These are phyloP conservation scores for Omphalea diandra DNA, from an alignment of 441 rosid genomes.

Conservation along the genomic window DNA sequence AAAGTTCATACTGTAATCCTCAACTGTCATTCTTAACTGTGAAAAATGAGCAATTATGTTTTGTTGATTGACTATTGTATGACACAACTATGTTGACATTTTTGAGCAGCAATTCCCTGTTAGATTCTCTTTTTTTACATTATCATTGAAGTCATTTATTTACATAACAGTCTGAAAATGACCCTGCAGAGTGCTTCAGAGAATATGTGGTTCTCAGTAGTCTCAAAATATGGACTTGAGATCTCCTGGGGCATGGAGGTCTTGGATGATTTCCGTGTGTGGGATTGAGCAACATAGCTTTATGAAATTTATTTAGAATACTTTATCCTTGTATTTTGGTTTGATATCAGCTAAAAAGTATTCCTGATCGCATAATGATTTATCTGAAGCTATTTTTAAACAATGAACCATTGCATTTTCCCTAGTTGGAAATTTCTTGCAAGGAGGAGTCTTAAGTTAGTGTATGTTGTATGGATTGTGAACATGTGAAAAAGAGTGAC, in stretches of 20 bases:
- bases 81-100: not conserved
- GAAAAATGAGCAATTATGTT: not conserved
- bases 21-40: conserved; percentile 10
- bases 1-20: conserved; percentile 63
- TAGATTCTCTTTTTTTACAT: not conserved
- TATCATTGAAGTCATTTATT: not conserved
- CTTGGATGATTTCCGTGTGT: not conserved
- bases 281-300: not conserved
- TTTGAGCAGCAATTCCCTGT: not conserved
- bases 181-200: not conserved
- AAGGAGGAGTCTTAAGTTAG: not conserved
- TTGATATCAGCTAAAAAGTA: not conserved
- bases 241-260: not conserved
- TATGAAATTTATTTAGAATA: not conserved
- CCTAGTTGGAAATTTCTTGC: not conserved
- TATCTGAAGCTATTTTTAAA: not conserved
- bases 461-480: not conserved
- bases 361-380: not conserved
- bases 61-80: not conserved
- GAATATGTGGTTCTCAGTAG: not conserved
- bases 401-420: not conserved
- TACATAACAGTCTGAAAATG: not conserved
- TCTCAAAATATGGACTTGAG: not conserved
- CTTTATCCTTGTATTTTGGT: not conserved
- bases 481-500: conserved; percentile 1